Conservation (phyloP, 148 eudicot species). For the Selenicereus undatus region DNA sequence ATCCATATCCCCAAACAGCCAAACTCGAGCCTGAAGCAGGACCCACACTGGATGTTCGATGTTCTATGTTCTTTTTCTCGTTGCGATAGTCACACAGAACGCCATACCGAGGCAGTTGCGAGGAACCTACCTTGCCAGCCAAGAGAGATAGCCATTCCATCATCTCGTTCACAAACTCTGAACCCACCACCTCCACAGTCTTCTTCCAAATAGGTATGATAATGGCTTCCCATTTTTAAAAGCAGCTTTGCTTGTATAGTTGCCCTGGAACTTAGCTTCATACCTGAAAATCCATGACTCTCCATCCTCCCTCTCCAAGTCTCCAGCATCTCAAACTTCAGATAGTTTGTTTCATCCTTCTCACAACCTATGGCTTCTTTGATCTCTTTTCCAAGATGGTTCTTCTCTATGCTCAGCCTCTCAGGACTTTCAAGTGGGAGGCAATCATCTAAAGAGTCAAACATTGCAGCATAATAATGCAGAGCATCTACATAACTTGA, state of each 20-base stretch:
- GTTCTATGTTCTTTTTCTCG: too few species aligned
- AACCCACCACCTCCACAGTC: conserved; percentile 50
- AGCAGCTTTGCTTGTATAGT: conserved; percentile 67
- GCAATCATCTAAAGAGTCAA: conserved; percentile 70
- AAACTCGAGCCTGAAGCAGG: background rate
- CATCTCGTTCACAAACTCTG: conserved; percentile 44
- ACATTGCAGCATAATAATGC: conserved; percentile 76
- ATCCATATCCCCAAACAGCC: too few species aligned
- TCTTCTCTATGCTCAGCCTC: conserved; percentile 66
- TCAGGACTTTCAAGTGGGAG: conserved; percentile 57
- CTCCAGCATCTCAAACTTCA: conserved; percentile 53
- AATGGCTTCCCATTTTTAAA: conserved; percentile 54
- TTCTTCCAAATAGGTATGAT: conserved; percentile 46
- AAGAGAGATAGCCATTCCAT: conserved; percentile 48
- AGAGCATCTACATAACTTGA: conserved; percentile 61
- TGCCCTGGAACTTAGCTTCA: conserved; percentile 52
- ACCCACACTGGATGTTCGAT: background rate
- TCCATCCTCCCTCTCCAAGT: conserved; percentile 71
- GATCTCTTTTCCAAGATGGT: conserved; percentile 64
- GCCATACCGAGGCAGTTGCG: conserved; percentile 62
- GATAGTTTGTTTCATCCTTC: conserved; percentile 18
- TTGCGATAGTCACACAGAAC: background rate
- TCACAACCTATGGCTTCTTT: conserved; percentile 40
- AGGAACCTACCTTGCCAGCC: conserved; percentile 73
- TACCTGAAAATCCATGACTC: conserved; percentile 49